Base-by-base conservation (phyloP, 345 rosid genomes). In the Linum lewisii region DNA sequence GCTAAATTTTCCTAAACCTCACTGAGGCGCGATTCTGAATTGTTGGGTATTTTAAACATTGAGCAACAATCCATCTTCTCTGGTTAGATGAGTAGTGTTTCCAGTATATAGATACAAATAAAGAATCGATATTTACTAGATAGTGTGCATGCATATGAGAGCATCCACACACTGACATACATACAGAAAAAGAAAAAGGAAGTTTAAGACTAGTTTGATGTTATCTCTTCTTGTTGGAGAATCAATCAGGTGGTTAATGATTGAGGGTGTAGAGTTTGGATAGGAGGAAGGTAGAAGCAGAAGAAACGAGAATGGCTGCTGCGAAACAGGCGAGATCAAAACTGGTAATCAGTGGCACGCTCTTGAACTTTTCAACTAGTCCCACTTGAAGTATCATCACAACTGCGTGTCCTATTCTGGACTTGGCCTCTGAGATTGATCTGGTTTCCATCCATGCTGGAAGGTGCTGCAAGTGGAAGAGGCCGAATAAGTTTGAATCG, bases 331-430 rank as follows among this genome's bases (percentile, higher is more conserved):
- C 89, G 2, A 89, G 77, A 73, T 89, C 94, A 64, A 79, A 54
- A 62, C 82, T 66, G 13, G 78, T 81, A 11, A 65, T 61, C 25
- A 82, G 21, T 11, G 88, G 87, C 37, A 79, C 44, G 21, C 63
- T 73, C 66, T 65, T 73, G 79, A 89, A 86, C 66, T 82, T 86
- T 58, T 82, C 89, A 57, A 84, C 26, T 71, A 86, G 62, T 56
- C 86, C 94, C 51, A 77, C 94, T 60, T 86, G 91, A 62, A 89
- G 83, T 60, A 81, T 75, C 84, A 84, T 82, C 75, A 79, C 54
- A 59, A 86, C 65, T 1, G 91, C 86, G 21, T 82, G 84, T 49
- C 87, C 96, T 3, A 84, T 79, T 75, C 70, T 84, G 15, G 85
- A 78, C 66, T 84, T 84, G 14, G 88, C 84, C 67, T 77, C 74